A percentile compares a stretch with the other conserved stretches of the same genome.
These are phyloP conservation scores for Diaporthe batatas DNA, from an alignment of 2,329 filamentous ascomycete genomes.

Conservation along the genomic window DNA sequence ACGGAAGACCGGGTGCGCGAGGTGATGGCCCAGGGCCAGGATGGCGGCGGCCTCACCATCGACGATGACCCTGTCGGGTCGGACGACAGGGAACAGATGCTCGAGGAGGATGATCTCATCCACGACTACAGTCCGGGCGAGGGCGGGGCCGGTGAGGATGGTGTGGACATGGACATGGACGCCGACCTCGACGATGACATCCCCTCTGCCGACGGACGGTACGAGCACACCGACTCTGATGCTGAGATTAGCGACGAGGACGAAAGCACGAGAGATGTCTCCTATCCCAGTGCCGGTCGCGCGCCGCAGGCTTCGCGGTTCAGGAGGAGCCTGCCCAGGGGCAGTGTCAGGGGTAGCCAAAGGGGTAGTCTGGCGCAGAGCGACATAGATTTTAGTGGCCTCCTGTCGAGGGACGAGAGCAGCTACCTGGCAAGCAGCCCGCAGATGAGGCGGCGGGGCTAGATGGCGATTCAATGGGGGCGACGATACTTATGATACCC, in stretches of 20 bases:
- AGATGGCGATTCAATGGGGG: not conserved
- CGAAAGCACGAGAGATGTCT: constrained; percentile 52
- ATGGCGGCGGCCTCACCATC: constrained; percentile 57
- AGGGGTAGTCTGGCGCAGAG: constrained; percentile 53
- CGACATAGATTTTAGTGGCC: constrained; percentile 67
- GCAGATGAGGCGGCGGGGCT: constrained; percentile 54
- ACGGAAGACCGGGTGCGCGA: constrained; percentile 74
- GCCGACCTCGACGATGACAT: constrained; percentile 80
- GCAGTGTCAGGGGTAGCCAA: constrained; percentile 39
- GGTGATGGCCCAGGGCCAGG: constrained; percentile 66
- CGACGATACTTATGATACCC: constrained; percentile 36
- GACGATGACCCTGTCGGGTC: constrained; percentile 69
- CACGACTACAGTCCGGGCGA: constrained; percentile 48
- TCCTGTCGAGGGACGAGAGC: constrained; percentile 70
- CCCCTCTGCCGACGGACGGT: constrained; percentile 74
- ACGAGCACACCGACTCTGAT: constrained; percentile 85
- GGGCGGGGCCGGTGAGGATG: constrained; percentile 45
- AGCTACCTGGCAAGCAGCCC: constrained; percentile 70
- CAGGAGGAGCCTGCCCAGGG: constrained; percentile 42
- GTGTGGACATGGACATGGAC: constrained; percentile 69
- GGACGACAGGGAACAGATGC: constrained; percentile 68
- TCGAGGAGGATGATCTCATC: constrained; percentile 73
- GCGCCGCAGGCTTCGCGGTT: constrained; percentile 38
- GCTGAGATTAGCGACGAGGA: constrained; percentile 66
- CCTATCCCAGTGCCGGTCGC: constrained; percentile 41